These are phyloP conservation scores for Luzula sylvatica DNA, from an alignment of 176 grass and related monocot genomes.

Conservation along the genomic window DNA sequence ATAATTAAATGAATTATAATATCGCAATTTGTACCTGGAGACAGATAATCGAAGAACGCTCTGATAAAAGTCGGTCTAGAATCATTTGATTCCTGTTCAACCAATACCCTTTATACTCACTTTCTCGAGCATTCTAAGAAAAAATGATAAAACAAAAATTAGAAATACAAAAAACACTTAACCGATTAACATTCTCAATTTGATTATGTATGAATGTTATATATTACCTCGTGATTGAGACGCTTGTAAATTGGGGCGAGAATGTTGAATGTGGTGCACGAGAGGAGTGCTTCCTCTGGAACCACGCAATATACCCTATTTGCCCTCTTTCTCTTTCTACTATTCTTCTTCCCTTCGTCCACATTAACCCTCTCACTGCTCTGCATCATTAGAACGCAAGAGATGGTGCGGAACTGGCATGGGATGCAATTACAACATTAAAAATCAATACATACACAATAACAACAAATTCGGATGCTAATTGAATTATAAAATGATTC, in stretches of 20 bases:
- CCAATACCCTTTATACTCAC: conserved; percentile 61
- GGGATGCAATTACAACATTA: neutral
- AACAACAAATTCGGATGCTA: too few species aligned
- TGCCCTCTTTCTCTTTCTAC: conserved; percentile 14
- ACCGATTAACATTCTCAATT: neutral
- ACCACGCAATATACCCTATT: neutral
- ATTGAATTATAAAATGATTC: too few species aligned
- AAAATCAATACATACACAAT: conserved; percentile 26
- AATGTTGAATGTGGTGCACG: conserved; percentile 61
- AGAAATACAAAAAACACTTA: neutral
- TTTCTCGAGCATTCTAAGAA: conserved; percentile 69
- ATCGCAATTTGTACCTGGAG: conserved; percentile 42
- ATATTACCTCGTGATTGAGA: conserved; percentile 27
- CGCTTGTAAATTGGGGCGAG: conserved; percentile 50
- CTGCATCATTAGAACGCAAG: neutral
- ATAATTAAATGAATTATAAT: neutral
- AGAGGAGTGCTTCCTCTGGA: conserved; percentile 13
- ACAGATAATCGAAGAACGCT: conserved; percentile 78
- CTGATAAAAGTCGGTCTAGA: conserved; percentile 62
- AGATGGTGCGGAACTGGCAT: neutral
- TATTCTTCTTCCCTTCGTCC: conserved; percentile 4
- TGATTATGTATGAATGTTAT: neutral
- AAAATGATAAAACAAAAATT: conserved; percentile 17
- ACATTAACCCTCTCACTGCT: neutral
- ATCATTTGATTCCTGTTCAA: conserved; percentile 71